Conservation (phyloP, 371 early-diverging fungal species). For the Chytridium lagenaria region DNA sequence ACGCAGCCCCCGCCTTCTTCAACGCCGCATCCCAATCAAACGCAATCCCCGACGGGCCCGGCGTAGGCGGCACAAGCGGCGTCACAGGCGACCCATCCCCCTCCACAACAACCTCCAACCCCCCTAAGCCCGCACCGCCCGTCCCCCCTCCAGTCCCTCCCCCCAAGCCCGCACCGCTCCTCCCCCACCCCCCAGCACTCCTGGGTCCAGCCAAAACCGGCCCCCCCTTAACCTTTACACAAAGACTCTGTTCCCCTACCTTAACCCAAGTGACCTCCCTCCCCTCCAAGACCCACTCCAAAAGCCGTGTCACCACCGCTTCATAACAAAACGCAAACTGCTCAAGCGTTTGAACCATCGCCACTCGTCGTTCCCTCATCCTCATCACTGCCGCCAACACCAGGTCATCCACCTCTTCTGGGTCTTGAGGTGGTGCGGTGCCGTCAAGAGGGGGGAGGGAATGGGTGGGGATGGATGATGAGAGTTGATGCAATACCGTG, state of each 20-base stretch:
- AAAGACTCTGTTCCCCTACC: background rate
- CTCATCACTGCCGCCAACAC: constrained; percentile 68
- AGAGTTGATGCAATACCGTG: constrained; percentile 58
- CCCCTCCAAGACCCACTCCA: constrained; percentile 30
- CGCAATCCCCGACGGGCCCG: constrained; percentile 19
- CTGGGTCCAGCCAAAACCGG: background rate
- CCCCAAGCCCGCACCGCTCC: background rate
- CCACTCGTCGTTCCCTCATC: constrained; percentile 82
- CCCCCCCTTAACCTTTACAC: background rate
- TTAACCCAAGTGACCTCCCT: background rate
- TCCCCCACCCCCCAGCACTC: constrained; percentile 22
- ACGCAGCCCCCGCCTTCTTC: background rate
- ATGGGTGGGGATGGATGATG: constrained; percentile 20
- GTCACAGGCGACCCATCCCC: constrained; percentile 5
- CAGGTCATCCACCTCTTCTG: constrained; percentile 58
- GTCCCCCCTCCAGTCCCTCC: background rate
- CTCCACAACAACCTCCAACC: constrained; percentile 1
- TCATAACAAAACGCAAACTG: constrained; percentile 89
- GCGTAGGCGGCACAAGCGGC: constrained; percentile 17
- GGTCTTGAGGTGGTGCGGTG: constrained; percentile 5
- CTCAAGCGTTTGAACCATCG: constrained; percentile 83
- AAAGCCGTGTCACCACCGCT: constrained; percentile 56
- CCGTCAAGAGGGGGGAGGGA: constrained; percentile 10
- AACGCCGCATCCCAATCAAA: constrained; percentile 25
- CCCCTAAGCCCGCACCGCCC: background rate